Evolutionary conservation across 1,284 basidiomycete genomes (phyloP).

Genomic region (Farysia itapuensis): DNA sequence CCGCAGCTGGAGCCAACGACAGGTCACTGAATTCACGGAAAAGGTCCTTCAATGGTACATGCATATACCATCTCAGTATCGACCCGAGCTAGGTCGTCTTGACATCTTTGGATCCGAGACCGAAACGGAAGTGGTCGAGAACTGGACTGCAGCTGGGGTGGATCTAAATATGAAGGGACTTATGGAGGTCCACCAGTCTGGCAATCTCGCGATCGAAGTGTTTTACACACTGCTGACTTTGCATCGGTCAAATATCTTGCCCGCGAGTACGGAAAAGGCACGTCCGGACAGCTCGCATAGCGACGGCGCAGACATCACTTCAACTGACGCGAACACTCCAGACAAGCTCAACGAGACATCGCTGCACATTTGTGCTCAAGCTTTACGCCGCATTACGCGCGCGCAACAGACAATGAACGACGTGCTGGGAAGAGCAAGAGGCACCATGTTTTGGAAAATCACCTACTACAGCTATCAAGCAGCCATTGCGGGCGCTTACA

Average conservation of each 20-base stretch:
- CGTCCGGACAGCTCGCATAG: neutral
- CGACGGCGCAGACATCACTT: neutral
- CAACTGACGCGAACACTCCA: neutral
- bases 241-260: constrained; percentile 21
- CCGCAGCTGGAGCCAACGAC: constrained; percentile 18
- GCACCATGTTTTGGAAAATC: constrained; percentile 37
- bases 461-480: constrained; percentile 34
- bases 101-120: constrained; percentile 10
- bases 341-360: constrained; percentile 12
- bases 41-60: constrained; percentile 29
- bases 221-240: constrained; percentile 23
- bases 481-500: constrained; percentile 27
- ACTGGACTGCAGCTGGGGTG: constrained; percentile 17
- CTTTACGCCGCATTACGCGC: constrained; percentile 20
- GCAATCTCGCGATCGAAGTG: constrained; percentile 25
- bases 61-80: constrained; percentile 18
- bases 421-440: constrained; percentile 12
- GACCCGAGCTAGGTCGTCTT: constrained; percentile 18
- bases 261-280: neutral
- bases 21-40: constrained; percentile 20
- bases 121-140: constrained; percentile 13
- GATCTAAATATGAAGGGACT: constrained; percentile 30
- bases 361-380: constrained; percentile 25
- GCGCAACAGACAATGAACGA: constrained; percentile 29
- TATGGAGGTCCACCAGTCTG: constrained; percentile 27